Evolutionary conservation across 2,329 filamentous ascomycete genomes (phyloP).

Genomic region (Blastomyces silverae): DNA sequence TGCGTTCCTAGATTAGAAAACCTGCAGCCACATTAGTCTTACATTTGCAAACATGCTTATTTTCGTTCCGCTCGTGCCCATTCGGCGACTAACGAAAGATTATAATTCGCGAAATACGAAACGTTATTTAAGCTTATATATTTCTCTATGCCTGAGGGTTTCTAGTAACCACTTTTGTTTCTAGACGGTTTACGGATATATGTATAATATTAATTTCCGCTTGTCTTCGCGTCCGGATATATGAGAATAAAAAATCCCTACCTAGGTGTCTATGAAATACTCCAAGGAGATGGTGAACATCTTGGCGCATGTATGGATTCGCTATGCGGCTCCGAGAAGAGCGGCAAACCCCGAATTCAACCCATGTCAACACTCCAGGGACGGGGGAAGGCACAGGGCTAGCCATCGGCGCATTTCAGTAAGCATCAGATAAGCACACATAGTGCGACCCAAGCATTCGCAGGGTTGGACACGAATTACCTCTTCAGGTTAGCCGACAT

Average conservation of each 20-base stretch:
- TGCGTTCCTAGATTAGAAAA: no score
- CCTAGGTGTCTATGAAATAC: background rate
- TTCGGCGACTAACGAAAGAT: background rate
- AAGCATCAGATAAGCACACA: background rate
- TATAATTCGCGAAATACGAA: background rate
- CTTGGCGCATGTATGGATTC: background rate
- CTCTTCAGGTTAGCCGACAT: background rate
- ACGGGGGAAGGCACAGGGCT: background rate
- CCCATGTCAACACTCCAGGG: background rate
- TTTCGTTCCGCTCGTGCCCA: background rate
- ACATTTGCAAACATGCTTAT: background rate
- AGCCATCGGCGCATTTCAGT: background rate
- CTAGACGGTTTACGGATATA: no score
- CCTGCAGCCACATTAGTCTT: background rate
- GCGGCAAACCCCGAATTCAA: background rate
- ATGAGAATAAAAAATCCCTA: background rate
- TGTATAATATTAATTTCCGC: background rate
- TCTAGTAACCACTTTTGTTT: background rate
- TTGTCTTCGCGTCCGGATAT: background rate
- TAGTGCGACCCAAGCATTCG: background rate
- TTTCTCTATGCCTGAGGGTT: background rate
- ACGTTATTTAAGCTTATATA: slow-evolving; percentile 8
- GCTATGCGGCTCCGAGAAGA: background rate
- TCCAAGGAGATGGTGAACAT: background rate
- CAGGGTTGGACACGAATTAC: background rate